These are phyloP conservation scores for Metschnikowia cubensis DNA, from an alignment of 805 yeast genomes.

Conservation along the genomic window DNA sequence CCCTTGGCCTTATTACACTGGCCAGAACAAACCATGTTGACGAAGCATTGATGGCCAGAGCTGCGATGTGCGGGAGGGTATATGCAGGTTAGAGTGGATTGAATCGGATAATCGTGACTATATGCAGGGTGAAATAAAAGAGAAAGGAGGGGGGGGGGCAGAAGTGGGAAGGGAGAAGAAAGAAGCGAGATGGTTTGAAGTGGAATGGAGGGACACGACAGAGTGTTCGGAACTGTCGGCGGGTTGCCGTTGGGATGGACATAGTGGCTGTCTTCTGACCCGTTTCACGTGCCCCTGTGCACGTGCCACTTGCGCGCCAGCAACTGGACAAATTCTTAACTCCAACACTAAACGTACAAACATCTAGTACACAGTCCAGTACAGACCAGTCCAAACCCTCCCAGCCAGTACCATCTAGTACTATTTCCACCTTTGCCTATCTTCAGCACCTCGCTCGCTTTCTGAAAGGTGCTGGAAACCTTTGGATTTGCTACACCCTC, in stretches of 20 bases:
- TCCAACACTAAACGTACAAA: conserved; percentile 1
- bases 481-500: conserved; percentile 1
- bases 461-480: conserved; percentile 21
- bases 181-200: too few relatives aligned
- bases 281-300: background rate
- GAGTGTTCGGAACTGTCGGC: too few relatives aligned
- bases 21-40: conserved; percentile 4
- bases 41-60: background rate
- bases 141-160: background rate
- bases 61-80: background rate
- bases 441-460: conserved; percentile 2
- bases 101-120: too few relatives aligned
- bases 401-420: too few relatives aligned
- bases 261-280: background rate
- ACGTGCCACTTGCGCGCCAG: conserved; percentile 4
- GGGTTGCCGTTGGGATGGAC: too few relatives aligned
- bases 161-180: background rate
- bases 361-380: background rate
- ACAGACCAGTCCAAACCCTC: background rate
- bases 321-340: background rate
- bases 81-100: background rate
- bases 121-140: too few relatives aligned
- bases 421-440: background rate
- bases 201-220: too few relatives aligned
- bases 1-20: background rate